These are phyloP conservation scores for Pinus taeda DNA, from an alignment of 75 land plant species.

Conservation along the genomic window DNA sequence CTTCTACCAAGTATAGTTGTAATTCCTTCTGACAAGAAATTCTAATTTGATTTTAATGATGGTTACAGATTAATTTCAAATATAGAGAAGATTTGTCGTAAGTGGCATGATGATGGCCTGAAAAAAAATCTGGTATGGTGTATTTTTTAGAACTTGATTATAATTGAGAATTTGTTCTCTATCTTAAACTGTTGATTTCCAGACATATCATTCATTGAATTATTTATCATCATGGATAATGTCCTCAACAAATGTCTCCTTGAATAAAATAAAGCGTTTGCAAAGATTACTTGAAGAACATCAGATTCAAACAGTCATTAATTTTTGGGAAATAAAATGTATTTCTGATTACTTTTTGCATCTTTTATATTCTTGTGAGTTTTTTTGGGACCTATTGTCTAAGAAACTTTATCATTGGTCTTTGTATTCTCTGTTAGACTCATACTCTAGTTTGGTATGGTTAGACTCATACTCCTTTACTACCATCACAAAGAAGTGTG, in stretches of 20 bases:
- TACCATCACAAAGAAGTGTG: too few relatives aligned
- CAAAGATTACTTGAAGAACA: neutral
- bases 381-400: too few relatives aligned
- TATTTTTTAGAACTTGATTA: constrained; percentile 1
- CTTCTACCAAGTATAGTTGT: neutral
- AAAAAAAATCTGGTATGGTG: constrained; percentile 61
- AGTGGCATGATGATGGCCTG: constrained; percentile 67
- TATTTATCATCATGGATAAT: neutral
- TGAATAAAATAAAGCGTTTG: neutral
- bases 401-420: too few relatives aligned
- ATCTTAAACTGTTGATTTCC: constrained; percentile 2
- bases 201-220: neutral
- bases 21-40: neutral
- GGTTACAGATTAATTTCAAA: constrained; percentile 7
- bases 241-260: too few relatives aligned
- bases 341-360: neutral
- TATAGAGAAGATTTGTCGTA: constrained; percentile 67
- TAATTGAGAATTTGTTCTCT: neutral
- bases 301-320: constrained; percentile 1
- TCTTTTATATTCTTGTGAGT: too few relatives aligned
- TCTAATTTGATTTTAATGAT: neutral
- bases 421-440: too few relatives aligned
- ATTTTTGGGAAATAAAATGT: neutral
- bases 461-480: too few relatives aligned
- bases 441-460: too few relatives aligned